phyloP scores from a whole-genome alignment of 306 rosid species.

The Parietaria judaica region DNA sequence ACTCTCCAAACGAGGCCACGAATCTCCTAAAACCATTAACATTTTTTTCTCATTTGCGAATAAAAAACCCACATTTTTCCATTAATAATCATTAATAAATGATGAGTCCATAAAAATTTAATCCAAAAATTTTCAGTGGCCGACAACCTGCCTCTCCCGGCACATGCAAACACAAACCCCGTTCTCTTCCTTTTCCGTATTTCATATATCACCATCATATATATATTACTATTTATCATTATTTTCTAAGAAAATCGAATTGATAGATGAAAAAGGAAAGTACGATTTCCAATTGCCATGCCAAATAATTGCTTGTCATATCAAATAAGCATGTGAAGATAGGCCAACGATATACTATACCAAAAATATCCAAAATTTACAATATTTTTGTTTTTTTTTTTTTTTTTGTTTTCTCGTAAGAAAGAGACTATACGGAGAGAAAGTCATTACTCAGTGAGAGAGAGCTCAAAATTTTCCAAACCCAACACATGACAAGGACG shows the following conservation, averaged over 20 bases:
- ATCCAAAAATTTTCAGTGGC: constrained; percentile 35
- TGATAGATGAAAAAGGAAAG: neutral
- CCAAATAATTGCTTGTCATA: neutral
- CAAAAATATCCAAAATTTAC: too few species aligned
- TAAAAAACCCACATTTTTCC: neutral
- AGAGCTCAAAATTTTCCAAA: constrained; percentile 35
- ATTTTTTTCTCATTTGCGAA: too few species aligned
- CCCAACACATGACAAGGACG: constrained; percentile 4
- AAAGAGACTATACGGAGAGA: neutral
- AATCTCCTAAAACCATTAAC: constrained; percentile 9
- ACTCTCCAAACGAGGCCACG: constrained; percentile 47
- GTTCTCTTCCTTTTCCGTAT: neutral
- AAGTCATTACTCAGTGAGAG: constrained; percentile 3
- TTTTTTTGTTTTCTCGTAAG: constrained; percentile 5
- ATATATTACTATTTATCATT: too few species aligned
- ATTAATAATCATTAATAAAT: constrained; percentile 9
- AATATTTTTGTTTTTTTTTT: neutral
- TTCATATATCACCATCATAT: neutral
- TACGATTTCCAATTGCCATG: constrained; percentile 3
- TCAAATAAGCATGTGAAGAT: neutral
- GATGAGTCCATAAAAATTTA: neutral
- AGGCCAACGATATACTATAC: neutral
- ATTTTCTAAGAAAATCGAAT: neutral
- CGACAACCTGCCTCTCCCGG: constrained; percentile 44
- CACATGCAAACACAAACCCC: constrained; percentile 35